Evolutionary conservation across 768 basidiomycete species (phyloP).

Genomic region (Dacryopinax primogenitus): DNA sequence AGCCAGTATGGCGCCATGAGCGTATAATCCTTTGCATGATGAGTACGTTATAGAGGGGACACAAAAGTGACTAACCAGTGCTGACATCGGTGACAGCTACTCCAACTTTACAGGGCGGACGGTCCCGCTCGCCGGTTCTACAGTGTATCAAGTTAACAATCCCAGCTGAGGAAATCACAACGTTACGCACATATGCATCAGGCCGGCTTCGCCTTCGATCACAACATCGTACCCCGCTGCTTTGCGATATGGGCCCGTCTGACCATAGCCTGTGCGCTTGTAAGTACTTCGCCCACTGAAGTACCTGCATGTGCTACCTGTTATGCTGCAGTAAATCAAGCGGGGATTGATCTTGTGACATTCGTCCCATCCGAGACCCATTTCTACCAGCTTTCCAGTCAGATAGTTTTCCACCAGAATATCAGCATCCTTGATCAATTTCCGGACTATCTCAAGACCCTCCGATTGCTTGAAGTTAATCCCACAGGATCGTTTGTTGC

Average conservation of each 20-base stretch:
- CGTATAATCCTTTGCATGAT: slow-evolving; percentile 43
- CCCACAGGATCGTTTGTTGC: slow-evolving; percentile 81
- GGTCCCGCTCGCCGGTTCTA: slow-evolving; percentile 79
- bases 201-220: slow-evolving; percentile 82
- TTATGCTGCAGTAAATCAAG: slow-evolving; percentile 80
- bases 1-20: slow-evolving; percentile 87
- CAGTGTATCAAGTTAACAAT: slow-evolving; percentile 7
- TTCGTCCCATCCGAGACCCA: slow-evolving; percentile 79
- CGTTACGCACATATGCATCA: slow-evolving; percentile 75
- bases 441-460: slow-evolving; percentile 61
- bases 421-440: slow-evolving; percentile 61
- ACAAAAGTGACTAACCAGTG: slow-evolving; percentile 35
- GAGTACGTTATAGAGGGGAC: background rate
- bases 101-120: slow-evolving; percentile 85
- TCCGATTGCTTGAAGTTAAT: slow-evolving; percentile 72
- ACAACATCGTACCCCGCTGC: slow-evolving; percentile 79
- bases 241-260: slow-evolving; percentile 75
- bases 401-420: slow-evolving; percentile 84
- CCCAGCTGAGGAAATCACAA: background rate
- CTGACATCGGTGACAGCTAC: slow-evolving; percentile 86
- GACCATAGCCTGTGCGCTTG: slow-evolving; percentile 49
- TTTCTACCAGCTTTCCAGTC: slow-evolving; percentile 66
- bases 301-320: slow-evolving; percentile 36
- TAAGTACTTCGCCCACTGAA: slow-evolving; percentile 15
- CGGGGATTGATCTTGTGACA: slow-evolving; percentile 62